These are phyloP conservation scores for Avicennia marina DNA, from an alignment of 257 asterid genomes.

Conservation along the genomic window DNA sequence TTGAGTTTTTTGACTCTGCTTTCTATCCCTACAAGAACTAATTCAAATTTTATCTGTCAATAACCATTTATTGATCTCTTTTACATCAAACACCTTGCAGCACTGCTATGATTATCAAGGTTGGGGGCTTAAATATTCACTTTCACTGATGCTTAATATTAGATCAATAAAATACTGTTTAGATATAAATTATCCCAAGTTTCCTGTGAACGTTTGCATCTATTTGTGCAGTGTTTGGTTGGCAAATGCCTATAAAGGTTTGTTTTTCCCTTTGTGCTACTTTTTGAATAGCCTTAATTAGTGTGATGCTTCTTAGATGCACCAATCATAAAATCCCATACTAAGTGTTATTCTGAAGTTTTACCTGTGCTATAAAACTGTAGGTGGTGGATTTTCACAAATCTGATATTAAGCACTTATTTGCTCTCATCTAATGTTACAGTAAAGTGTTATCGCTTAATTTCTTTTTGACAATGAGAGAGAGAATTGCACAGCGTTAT, in stretches of 20 bases:
- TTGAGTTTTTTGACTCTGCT: no score
- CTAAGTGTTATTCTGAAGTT: no score
- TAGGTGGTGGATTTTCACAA: background rate
- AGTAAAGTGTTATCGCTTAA: constrained; percentile 10
- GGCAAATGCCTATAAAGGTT: background rate
- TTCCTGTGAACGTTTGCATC: no score
- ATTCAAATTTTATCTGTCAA: no score
- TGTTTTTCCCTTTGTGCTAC: background rate
- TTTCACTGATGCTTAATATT: background rate
- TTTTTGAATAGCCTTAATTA: background rate
- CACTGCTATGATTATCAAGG: no score
- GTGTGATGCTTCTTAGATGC: no score
- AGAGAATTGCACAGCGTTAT: no score
- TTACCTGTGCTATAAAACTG: background rate
- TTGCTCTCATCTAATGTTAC: constrained; percentile 5
- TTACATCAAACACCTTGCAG: no score
- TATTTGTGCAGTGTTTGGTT: background rate
- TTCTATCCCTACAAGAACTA: no score
- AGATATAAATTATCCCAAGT: background rate
- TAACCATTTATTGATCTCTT: no score
- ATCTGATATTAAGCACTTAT: constrained; percentile 7
- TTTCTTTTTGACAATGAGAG: no score
- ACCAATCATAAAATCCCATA: no score
- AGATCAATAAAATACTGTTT: background rate
- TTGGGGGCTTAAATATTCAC: background rate